A percentile compares a stretch with the other conserved stretches of the same genome.
phyloP scores from a whole-genome alignment of 73 alveolate genomes.

The Stentor roeselii region DNA sequence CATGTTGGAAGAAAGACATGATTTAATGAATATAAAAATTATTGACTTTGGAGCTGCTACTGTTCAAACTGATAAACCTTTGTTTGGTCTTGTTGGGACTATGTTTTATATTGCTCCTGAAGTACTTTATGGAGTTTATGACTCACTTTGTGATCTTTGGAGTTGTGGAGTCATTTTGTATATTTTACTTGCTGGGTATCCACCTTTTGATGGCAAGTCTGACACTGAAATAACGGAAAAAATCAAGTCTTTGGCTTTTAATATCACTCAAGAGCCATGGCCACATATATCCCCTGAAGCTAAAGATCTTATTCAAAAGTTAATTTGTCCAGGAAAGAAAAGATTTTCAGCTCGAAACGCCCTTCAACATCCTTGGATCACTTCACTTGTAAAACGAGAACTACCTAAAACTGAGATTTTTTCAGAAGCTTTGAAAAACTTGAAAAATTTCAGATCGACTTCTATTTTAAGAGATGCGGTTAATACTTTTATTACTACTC shows the following conservation, averaged over 20 bases:
- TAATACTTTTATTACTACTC: slow-evolving; percentile 19
- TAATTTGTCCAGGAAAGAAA: background rate
- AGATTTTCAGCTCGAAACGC: slow-evolving; percentile 11
- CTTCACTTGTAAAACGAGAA: background rate
- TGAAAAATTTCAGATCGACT: background rate
- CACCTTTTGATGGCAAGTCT: slow-evolving; percentile 25
- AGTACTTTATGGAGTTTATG: slow-evolving; percentile 3
- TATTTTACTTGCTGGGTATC: slow-evolving; percentile 18
- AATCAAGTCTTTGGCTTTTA: background rate
- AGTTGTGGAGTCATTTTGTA: slow-evolving; percentile 25
- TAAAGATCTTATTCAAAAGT: slow-evolving; percentile 1
- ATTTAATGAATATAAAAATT: slow-evolving; percentile 59
- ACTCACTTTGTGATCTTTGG: slow-evolving; percentile 4
- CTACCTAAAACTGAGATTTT: background rate
- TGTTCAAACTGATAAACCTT: background rate
- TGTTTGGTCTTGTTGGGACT: background rate
- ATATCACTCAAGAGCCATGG: slow-evolving; percentile 10
- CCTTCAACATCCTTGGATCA: slow-evolving; percentile 17
- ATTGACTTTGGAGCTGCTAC: slow-evolving; percentile 86
- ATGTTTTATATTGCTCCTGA: background rate
- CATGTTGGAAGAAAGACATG: slow-evolving; percentile 68
- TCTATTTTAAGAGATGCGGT: slow-evolving; percentile 17
- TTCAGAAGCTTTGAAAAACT: background rate
- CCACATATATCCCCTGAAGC: slow-evolving; percentile 23
- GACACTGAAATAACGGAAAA: background rate